phyloP scores from a whole-genome alignment of 2,329 filamentous ascomycete species.

The Tolypocladium inflatum region DNA sequence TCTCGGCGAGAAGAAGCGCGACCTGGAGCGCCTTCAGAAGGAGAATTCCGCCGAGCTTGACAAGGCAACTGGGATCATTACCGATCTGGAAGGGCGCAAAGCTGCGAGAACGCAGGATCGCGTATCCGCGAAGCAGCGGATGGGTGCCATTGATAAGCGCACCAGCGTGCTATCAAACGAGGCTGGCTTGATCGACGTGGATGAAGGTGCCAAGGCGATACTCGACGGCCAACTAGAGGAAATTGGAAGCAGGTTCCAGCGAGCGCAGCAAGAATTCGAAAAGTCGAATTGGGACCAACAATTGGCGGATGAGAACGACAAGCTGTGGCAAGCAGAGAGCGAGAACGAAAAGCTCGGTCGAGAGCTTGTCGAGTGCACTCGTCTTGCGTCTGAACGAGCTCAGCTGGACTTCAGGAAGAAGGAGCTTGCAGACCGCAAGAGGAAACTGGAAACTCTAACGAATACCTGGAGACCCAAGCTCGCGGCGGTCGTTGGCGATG shows the following conservation, averaged over 20 bases:
- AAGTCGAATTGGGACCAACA: conserved; percentile 60
- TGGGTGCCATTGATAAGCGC: conserved; percentile 63
- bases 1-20: conserved; percentile 66
- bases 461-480: conserved; percentile 67
- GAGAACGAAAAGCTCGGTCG: conserved; percentile 61
- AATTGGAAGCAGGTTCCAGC: conserved; percentile 51
- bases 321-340: conserved; percentile 60
- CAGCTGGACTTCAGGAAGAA: conserved; percentile 77
- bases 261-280: conserved; percentile 53
- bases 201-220: conserved; percentile 75
- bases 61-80: conserved; percentile 61
- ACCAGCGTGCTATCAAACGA: conserved; percentile 56
- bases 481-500: conserved; percentile 47
- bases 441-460: conserved; percentile 67
- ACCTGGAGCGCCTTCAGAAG: conserved; percentile 64
- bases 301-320: conserved; percentile 55
- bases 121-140: conserved; percentile 61
- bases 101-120: conserved; percentile 66
- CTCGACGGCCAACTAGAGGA: conserved; percentile 68
- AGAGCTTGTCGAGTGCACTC: conserved; percentile 79
- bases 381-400: conserved; percentile 71
- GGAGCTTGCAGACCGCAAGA: conserved; percentile 63
- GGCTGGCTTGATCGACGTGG: conserved; percentile 64
- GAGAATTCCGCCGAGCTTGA: conserved; percentile 68
- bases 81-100: conserved; percentile 64